Conservation (phyloP, 257 asterid species). For the Jacaranda copaia region DNA sequence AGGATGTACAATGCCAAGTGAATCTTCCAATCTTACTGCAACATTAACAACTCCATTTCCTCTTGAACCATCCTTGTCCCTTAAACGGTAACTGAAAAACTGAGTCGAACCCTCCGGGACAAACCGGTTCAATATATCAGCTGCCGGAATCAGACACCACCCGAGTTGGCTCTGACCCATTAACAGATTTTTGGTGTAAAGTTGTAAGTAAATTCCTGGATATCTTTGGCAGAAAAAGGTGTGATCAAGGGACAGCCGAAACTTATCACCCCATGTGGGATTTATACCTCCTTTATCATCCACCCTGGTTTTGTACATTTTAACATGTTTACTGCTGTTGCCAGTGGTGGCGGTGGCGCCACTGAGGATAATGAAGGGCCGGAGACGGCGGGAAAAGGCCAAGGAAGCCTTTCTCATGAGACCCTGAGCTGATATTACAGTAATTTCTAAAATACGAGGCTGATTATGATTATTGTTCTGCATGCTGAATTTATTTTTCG, state of each 20-base stretch:
- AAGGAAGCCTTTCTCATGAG: constrained; percentile 33
- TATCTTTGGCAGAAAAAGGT: constrained; percentile 37
- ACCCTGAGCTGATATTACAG: constrained; percentile 56
- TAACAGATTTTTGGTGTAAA: constrained; percentile 46
- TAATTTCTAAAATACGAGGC: constrained; percentile 44
- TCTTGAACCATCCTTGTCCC: constrained; percentile 54
- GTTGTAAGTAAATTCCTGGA: constrained; percentile 45
- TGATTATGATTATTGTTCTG: constrained; percentile 5
- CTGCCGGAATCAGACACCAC: constrained; percentile 59
- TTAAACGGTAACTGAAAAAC: constrained; percentile 49
- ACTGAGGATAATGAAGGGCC: constrained; percentile 43
- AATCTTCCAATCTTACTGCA: constrained; percentile 45
- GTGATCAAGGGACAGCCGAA: constrained; percentile 40
- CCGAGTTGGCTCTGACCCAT: constrained; percentile 50
- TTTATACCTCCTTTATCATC: constrained; percentile 50
- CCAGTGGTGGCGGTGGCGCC: not conserved
- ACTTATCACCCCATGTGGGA: constrained; percentile 59
- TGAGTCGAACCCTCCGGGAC: constrained; percentile 42
- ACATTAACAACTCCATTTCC: constrained; percentile 59
- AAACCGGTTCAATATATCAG: constrained; percentile 40
- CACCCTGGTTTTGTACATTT: constrained; percentile 39
- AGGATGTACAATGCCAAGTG: constrained; percentile 8
- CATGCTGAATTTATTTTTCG: constrained; percentile 6
- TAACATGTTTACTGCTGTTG: not conserved
- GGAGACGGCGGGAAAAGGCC: constrained; percentile 40